These are phyloP conservation scores for Rhynchosporium agropyri DNA, from an alignment of 2,329 filamentous ascomycete genomes.

Conservation along the genomic window DNA sequence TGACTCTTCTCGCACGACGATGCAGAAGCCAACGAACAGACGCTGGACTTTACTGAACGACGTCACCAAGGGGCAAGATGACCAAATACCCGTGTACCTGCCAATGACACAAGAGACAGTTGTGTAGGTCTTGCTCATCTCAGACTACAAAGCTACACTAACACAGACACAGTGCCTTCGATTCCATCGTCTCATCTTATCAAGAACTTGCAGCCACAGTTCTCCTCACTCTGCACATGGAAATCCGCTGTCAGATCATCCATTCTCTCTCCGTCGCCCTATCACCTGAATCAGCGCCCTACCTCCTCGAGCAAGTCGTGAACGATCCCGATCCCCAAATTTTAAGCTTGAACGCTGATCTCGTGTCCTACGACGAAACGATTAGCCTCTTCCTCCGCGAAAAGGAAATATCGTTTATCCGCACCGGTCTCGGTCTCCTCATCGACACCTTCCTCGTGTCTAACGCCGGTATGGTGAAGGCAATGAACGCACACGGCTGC, in stretches of 20 bases:
- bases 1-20: slow-evolving; percentile 57
- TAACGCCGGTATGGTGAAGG: slow-evolving; percentile 69
- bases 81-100: slow-evolving; percentile 73
- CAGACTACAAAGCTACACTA: neutral
- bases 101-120: slow-evolving; percentile 87
- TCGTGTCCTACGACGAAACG: slow-evolving; percentile 87
- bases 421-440: slow-evolving; percentile 73
- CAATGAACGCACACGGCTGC: slow-evolving; percentile 83
- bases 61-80: slow-evolving; percentile 58
- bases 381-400: slow-evolving; percentile 71
- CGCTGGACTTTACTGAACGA: slow-evolving; percentile 84
- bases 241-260: slow-evolving; percentile 83
- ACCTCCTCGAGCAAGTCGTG: slow-evolving; percentile 70
- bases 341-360: slow-evolving; percentile 78
- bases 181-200: slow-evolving; percentile 82
- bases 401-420: slow-evolving; percentile 74
- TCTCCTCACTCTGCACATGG: slow-evolving; percentile 83
- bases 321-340: slow-evolving; percentile 79
- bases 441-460: slow-evolving; percentile 79
- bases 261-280: slow-evolving; percentile 70
- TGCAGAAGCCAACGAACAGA: slow-evolving; percentile 51
- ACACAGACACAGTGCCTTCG: slow-evolving; percentile 66
- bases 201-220: slow-evolving; percentile 77
- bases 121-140: slow-evolving; percentile 56
- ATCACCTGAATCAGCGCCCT: slow-evolving; percentile 63